These are phyloP conservation scores for Circinella minor DNA, from an alignment of 371 early-diverging fungal genomes.

Conservation along the genomic window DNA sequence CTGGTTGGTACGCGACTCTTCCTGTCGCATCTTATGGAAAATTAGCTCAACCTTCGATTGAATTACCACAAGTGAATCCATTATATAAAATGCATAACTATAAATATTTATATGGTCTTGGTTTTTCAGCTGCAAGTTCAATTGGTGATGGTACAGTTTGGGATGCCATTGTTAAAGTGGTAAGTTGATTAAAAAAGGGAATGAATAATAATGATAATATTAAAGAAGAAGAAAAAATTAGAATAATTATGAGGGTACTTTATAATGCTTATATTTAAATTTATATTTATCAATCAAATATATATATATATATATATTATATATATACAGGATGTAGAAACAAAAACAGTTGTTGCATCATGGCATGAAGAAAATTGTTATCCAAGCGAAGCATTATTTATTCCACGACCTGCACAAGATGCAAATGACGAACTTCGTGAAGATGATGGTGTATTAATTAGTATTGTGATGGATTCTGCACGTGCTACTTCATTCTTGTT, in stretches of 20 bases:
- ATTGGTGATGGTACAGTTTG: slow-evolving; percentile 57
- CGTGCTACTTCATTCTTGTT: slow-evolving; percentile 70
- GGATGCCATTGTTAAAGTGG: slow-evolving; percentile 73
- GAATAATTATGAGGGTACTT: too few relatives aligned
- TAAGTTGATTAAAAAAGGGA: slow-evolving; percentile 26
- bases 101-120: slow-evolving; percentile 73
- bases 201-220: background rate
- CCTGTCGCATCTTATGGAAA: slow-evolving; percentile 31
- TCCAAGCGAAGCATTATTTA: slow-evolving; percentile 77
- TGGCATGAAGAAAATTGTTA: slow-evolving; percentile 71
- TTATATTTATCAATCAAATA: background rate
- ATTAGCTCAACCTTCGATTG: slow-evolving; percentile 46
- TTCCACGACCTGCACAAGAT: slow-evolving; percentile 52
- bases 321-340: slow-evolving; percentile 31
- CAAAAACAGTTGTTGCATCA: slow-evolving; percentile 31
- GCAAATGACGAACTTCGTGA: slow-evolving; percentile 47
- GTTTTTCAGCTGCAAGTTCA: slow-evolving; percentile 44
- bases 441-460: slow-evolving; percentile 77
- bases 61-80: slow-evolving; percentile 74
- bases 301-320: background rate
- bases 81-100: slow-evolving; percentile 55
- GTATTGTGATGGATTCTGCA: slow-evolving; percentile 73
- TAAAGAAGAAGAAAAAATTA: background rate
- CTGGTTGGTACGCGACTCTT: slow-evolving; percentile 37
- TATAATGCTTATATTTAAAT: too few relatives aligned